These are phyloP conservation scores for Zangia roseola DNA, from an alignment of 768 basidiomycete species.

Conservation along the genomic window DNA sequence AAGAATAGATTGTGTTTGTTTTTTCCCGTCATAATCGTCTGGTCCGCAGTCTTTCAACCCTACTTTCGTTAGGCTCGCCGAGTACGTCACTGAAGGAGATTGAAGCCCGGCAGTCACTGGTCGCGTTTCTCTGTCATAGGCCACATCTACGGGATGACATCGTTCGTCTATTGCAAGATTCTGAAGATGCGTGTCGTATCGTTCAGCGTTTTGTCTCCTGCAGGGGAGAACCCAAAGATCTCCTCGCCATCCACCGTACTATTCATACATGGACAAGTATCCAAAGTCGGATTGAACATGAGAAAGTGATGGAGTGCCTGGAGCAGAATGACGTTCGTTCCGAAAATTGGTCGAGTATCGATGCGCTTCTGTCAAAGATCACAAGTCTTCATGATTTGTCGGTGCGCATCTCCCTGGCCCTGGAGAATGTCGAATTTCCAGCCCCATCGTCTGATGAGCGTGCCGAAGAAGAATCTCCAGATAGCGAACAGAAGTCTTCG, in stretches of 20 bases:
- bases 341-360: constrained; percentile 57
- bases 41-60: constrained; percentile 13
- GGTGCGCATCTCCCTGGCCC: constrained; percentile 50
- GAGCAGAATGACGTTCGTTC: constrained; percentile 20
- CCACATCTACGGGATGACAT: constrained; percentile 68
- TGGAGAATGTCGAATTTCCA: constrained; percentile 33
- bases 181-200: constrained; percentile 72
- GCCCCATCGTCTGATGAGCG: constrained; percentile 20
- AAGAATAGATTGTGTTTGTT: constrained; percentile 73
- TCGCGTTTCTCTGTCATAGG: constrained; percentile 63
- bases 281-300: constrained; percentile 48
- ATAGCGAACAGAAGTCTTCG: constrained; percentile 10
- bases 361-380: constrained; percentile 54
- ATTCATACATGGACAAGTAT: constrained; percentile 61
- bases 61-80: constrained; percentile 62
- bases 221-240: constrained; percentile 63
- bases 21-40: neutral
- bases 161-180: constrained; percentile 47
- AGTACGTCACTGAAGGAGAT: constrained; percentile 76
- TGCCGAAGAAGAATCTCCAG: constrained; percentile 20
- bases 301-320: constrained; percentile 50
- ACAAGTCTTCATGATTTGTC: constrained; percentile 51
- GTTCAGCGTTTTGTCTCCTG: constrained; percentile 75
- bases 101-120: constrained; percentile 70
- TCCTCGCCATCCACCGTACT: constrained; percentile 61